Percentiles rank a stretch among this genome's conserved stretches.
phyloP scores from a whole-genome alignment of 352 stramenopile species.

The Phytophthora sansomeana region DNA sequence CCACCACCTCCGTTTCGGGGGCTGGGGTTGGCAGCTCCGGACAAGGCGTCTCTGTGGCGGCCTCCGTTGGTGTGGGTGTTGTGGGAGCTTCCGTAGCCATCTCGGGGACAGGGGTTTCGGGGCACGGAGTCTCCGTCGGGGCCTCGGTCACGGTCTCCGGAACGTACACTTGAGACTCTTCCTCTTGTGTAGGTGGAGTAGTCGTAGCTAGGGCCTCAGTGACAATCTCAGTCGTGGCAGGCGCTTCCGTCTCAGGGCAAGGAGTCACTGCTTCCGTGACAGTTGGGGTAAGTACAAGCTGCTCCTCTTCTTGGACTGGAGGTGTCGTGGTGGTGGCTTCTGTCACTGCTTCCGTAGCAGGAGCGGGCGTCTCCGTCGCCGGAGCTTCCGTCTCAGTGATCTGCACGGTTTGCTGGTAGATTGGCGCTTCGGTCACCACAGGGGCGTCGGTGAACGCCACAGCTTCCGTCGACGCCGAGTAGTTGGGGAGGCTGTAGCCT shows the following conservation, averaged over 20 bases:
- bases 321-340: neutral
- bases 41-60: conserved; percentile 25
- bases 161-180: conserved; percentile 3
- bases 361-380: neutral
- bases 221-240: neutral
- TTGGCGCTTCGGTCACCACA: conserved; percentile 2
- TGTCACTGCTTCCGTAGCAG: conserved; percentile 4
- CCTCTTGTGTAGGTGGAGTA: neutral
- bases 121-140: neutral
- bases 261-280: conserved; percentile 7
- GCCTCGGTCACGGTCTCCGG: neutral
- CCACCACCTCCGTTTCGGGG: conserved; percentile 4
- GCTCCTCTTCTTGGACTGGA: neutral
- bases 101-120: conserved; percentile 3
- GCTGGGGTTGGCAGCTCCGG: conserved; percentile 15
- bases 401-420: neutral
- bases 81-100: conserved; percentile 13
- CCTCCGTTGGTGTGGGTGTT: conserved; percentile 1
- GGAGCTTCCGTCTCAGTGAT: neutral
- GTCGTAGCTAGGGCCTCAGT: conserved; percentile 3
- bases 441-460: neutral
- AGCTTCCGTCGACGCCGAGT: conserved; percentile 8
- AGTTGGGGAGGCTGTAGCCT: conserved; percentile 23
- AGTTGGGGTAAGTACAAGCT: conserved; percentile 4
- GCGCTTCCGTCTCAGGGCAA: conserved; percentile 21